Conservation (phyloP, 73 alveolate genomes). For the Uronychia binucleata region DNA sequence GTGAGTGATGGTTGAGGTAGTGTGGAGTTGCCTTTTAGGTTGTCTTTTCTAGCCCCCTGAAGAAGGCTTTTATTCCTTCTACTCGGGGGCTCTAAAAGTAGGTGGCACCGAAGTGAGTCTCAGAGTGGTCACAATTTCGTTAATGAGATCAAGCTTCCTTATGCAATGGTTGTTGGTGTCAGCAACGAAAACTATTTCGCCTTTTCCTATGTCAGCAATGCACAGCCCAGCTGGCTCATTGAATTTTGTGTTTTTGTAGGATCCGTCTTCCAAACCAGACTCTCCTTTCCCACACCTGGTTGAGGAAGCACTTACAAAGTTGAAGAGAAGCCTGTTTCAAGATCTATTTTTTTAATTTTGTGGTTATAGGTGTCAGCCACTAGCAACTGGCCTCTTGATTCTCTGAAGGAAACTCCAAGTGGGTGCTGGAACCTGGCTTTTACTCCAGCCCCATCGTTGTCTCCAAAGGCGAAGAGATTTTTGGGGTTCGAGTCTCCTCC, state of each 20-base stretch:
- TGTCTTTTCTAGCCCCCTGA: too few species aligned
- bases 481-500: constrained; percentile 62
- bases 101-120: background rate
- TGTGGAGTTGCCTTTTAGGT: too few species aligned
- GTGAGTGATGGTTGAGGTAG: too few species aligned
- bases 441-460: constrained; percentile 48
- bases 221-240: constrained; percentile 54
- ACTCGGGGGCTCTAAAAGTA: background rate
- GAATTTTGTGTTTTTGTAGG: constrained; percentile 15
- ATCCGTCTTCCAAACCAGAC: constrained; percentile 39
- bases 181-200: constrained; percentile 38
- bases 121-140: background rate
- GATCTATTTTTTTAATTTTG: constrained; percentile 51
- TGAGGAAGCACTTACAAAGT: constrained; percentile 1
- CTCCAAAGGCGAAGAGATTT: constrained; percentile 67
- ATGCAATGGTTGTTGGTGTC: constrained; percentile 64
- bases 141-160: constrained; percentile 11
- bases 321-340: too few species aligned
- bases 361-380: constrained; percentile 72
- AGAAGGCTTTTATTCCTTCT: too few species aligned
- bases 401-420: constrained; percentile 51
- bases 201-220: constrained; percentile 7
- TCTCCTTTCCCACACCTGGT: constrained; percentile 57
- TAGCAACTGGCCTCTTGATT: constrained; percentile 30
- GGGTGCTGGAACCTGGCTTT: constrained; percentile 65